Base-by-base conservation (phyloP, 2,329 filamentous ascomycete genomes). In the Diaporthe helianthi region DNA sequence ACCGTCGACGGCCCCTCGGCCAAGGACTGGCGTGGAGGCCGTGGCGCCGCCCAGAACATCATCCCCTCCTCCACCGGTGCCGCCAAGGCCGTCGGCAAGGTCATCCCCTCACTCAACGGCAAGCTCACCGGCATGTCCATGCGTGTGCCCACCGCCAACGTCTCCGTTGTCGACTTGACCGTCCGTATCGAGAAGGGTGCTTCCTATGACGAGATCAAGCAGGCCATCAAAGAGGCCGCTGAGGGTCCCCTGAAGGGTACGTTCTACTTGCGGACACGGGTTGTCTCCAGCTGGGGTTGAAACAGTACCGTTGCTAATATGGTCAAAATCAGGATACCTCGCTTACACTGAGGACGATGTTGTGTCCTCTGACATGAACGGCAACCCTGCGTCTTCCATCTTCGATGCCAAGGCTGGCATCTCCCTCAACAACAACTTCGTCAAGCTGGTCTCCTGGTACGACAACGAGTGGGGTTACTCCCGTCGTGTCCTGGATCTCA, bases 391-490 rank as follows among this genome's bases (percentile, higher is more conserved):
- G 90, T 98, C 94, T 76, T 98, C 94, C 86, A 97, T 98, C 89
- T 98, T 99, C 85, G 96, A 99, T 83, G 94, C 94, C 83, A 97
- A 97, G 92, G 96, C 96, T 72, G 96, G 96, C 89, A 98, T 99
- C 85, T 92, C 94, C 75, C 92, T 99, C 78, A 99, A 98, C 90
- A 85, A 94, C 80, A 94, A 98, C 91, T 98, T 98, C 83, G 90
- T 97, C 89, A 99, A 99, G 92, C 89, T 99, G 73, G 92, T 98
- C 82, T 91, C 91, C 79, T 98, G 95, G 96, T 97, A 97, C 86
- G 94, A 97, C 89, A 98, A 98, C 89, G 95, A 98, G 90, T 98
- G 94, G 94, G 96, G 94, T 80, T 98, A 99, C 92, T 97, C 93
- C 83, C 94, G 94, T 87, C 96, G 92, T 90, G 92, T 94, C 79